Base-by-base conservation (phyloP, 805 yeast genomes). In the Sugiyamaella mastotermitis region DNA sequence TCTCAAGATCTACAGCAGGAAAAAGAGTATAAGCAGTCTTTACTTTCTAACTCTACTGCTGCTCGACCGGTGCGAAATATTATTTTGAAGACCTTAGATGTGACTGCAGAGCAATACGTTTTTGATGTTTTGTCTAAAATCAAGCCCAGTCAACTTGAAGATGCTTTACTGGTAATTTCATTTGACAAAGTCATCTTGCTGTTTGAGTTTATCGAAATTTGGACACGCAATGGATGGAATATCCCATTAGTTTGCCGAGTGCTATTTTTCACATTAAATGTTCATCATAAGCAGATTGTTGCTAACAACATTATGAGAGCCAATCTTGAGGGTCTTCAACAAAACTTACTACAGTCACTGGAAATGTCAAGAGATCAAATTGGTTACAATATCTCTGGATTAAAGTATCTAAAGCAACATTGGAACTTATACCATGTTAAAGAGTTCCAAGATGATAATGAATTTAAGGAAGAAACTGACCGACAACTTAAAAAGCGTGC, bases 131-230 rank as follows among this genome's bases (percentile, higher is more conserved):
- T 90, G 11, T 55, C 66, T 25, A 78, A 77, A 52, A 84, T 92
- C 57, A 81, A 73, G 51, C 76, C 95, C 0, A 73, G 94, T 0
- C 95, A 90, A 52, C 64, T 92, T 24, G 96, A 90, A 52, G 99
- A 92, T 61, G 95, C 97, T 1, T 69, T 92, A 39, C 62, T 92
- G 33, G 94, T 92, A 1, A 67, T 92, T 38, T 96, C 98, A 22
- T 88, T 90, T 53, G 85, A 94, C 8, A 82, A 80, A 60, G 80
- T 88, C 2, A 57, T 79, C 40, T 75, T 74, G 48, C 68, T 92
- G 35, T 69, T 92, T 46, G 70, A 69, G 49, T 83, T 87, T 50
- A 75, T 92, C 38, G 80, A 78, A 46, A 68, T 75, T 20, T 88
- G 95, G 85, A 75, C 92, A 26, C 60, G 65, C 36, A 45, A 48